phyloP scores from a whole-genome alignment of 495 filamentous ascomycete genomes.

The Penicillium bovifimosum region DNA sequence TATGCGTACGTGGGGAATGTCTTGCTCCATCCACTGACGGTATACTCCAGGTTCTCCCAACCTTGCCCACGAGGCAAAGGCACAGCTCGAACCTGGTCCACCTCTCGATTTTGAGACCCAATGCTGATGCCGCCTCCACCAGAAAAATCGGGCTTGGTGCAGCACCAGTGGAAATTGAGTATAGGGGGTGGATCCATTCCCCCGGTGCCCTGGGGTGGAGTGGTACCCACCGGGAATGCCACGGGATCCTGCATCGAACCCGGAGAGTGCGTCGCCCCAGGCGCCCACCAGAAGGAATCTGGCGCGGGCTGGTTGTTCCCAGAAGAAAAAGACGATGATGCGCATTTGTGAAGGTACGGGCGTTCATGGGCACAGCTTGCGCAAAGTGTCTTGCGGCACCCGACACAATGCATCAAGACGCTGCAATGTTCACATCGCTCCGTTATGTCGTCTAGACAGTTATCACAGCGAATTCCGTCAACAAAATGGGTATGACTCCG shows the following conservation, averaged over 20 bases:
- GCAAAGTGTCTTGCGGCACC: constrained; percentile 57
- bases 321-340: constrained; percentile 12
- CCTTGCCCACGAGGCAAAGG: constrained; percentile 50
- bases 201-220: constrained; percentile 22
- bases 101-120: constrained; percentile 46
- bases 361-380: constrained; percentile 56
- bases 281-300: constrained; percentile 53
- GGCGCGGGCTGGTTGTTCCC: constrained; percentile 5
- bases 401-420: constrained; percentile 58
- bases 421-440: constrained; percentile 60
- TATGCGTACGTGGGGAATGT: constrained; percentile 42
- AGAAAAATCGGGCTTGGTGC: constrained; percentile 57
- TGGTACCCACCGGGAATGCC: constrained; percentile 23
- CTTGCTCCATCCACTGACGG: constrained; percentile 40
- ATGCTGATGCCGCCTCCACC: constrained; percentile 58
- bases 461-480: constrained; percentile 49
- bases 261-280: constrained; percentile 46
- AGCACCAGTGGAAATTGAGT: constrained; percentile 56
- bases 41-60: constrained; percentile 52
- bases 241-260: constrained; percentile 53
- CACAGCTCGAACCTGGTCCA: constrained; percentile 52
- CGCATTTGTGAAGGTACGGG: constrained; percentile 38
- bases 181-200: constrained; percentile 33
- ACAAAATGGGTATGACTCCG: constrained; percentile 50
- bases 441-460: constrained; percentile 46